Evolutionary conservation across 1,139 yeast species (phyloP).

Genomic region (Pichia sorboxylosa): DNA sequence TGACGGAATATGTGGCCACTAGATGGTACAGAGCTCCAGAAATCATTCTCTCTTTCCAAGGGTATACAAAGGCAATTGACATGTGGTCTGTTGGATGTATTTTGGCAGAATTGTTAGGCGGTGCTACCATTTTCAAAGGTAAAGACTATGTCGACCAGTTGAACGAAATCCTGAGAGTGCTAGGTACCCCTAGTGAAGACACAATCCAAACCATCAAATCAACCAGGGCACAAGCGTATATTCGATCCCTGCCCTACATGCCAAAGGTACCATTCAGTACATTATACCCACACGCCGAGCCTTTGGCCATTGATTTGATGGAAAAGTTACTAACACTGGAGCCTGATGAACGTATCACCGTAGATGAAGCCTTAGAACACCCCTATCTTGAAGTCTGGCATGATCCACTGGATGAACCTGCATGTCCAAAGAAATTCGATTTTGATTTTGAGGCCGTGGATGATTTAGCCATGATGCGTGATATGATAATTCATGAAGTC

Average conservation of each 20-base stretch:
- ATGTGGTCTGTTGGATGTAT: slow-evolving; percentile 98
- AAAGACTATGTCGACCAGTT: slow-evolving; percentile 93
- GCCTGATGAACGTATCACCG: slow-evolving; percentile 78
- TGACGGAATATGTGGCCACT: slow-evolving; percentile 96
- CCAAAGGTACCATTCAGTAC: slow-evolving; percentile 66
- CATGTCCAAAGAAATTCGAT: slow-evolving; percentile 72
- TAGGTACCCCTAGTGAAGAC: slow-evolving; percentile 86
- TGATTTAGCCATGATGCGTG: slow-evolving; percentile 65
- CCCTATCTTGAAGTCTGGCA: slow-evolving; percentile 92
- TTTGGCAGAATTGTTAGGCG: slow-evolving; percentile 83
- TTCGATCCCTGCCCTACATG: slow-evolving; percentile 73
- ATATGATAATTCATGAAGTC: slow-evolving; percentile 76
- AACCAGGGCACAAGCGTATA: slow-evolving; percentile 83
- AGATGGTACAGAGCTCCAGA: slow-evolving; percentile 99
- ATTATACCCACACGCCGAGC: slow-evolving; percentile 76
- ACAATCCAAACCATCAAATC: slow-evolving; percentile 80
- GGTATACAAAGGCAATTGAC: slow-evolving; percentile 91
- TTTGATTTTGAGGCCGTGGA: slow-evolving; percentile 82
- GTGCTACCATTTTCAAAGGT: slow-evolving; percentile 87
- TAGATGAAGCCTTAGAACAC: slow-evolving; percentile 79
- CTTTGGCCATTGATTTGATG: slow-evolving; percentile 73
- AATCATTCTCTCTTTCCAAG: slow-evolving; percentile 85
- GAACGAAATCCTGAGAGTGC: slow-evolving; percentile 69
- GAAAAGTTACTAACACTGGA: slow-evolving; percentile 78
- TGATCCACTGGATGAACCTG: slow-evolving; percentile 91